Base-by-base conservation (phyloP, 2,329 filamentous ascomycete species). In the Paecilomyces formosus region DNA sequence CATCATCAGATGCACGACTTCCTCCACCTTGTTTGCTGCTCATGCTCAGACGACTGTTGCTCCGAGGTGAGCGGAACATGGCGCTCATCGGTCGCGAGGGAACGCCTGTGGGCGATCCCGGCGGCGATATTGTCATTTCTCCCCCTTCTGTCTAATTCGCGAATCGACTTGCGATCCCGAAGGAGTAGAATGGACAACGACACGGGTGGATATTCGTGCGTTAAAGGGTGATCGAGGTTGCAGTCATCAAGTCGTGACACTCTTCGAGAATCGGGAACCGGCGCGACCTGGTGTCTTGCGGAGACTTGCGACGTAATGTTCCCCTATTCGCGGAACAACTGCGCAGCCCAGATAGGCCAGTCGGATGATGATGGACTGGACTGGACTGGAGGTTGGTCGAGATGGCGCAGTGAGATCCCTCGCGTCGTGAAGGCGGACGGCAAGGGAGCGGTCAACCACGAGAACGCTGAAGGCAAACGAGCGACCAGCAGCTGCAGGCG, bases 1-100 rank as follows among this genome's bases (percentile, higher is more conserved):
- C 92, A 67, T 97, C 92, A 68, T 97, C 92, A 0, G 92, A 96
- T 24, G 88, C 88, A 70, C 90, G 85, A 76, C 90, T 96, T 63
- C 88, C 86, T 68, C 85, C 86, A 56, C 86, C 87, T 56, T 82
- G 79, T 74, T 89, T 93, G 78, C 89, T 87, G 64, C 76, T 74
- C 79, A 88, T 88, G 78, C 91, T 96, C 82, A 96, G 81, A 66
- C 92, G 89, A 77, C 91, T 96, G 66, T 82, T 89, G 72, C 90
- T 94, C 72, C 90, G 82, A 51, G 88, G 82, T 53, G 89, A 83
- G 68, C 88, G 86, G 69, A 92, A 85, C 80, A 95, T 87, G 72
- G 85, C 87, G 79, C 90, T 95, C 81, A 90, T 81, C 57, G 92
- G 91, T 74, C 91, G 85, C 74, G 85, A 83, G 64, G 82, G 78